A percentile compares a stretch with the other conserved stretches of the same genome.
These are phyloP conservation scores for Cyanophora paradoxa DNA, from an alignment of 78 protist species.

Conservation along the genomic window DNA sequence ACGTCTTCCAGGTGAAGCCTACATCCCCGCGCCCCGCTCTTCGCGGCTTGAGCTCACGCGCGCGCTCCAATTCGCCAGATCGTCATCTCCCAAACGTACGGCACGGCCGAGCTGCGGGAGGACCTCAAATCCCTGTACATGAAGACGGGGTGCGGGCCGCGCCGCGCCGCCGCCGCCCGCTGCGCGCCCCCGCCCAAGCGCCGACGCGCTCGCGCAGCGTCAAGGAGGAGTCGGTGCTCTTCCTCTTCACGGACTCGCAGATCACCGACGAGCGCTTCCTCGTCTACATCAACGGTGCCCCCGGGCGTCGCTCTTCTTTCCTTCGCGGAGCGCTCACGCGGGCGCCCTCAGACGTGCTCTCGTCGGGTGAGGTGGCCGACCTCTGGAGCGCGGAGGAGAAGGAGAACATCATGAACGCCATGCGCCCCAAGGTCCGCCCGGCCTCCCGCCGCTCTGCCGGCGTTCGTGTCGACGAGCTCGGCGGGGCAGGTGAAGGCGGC, in stretches of 20 bases:
- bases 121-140: slow-evolving; percentile 38
- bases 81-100: slow-evolving; percentile 33
- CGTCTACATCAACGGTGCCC: slow-evolving; percentile 53
- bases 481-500: too few relatives aligned
- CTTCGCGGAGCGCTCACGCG: too few relatives aligned
- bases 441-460: neutral
- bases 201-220: slow-evolving; percentile 38
- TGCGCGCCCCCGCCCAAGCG: slow-evolving; percentile 26
- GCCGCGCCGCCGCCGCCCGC: slow-evolving; percentile 23
- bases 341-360: too few relatives aligned
- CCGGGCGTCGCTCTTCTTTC: too few relatives aligned
- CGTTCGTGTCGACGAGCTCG: too few relatives aligned
- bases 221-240: slow-evolving; percentile 6
- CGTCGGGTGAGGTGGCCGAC: slow-evolving; percentile 58
- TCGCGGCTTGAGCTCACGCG: too few relatives aligned
- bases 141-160: slow-evolving; percentile 42
- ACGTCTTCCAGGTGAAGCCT: slow-evolving; percentile 27
- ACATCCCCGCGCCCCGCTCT: too few relatives aligned
- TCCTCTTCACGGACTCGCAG: slow-evolving; percentile 61
- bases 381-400: slow-evolving; percentile 55
- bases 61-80: too few relatives aligned
- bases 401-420: slow-evolving; percentile 26
- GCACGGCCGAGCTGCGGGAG: slow-evolving; percentile 24
- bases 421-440: slow-evolving; percentile 27
- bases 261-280: slow-evolving; percentile 51